Percentiles rank a stretch among this genome's conserved stretches.
Evolutionary conservation across 495 filamentous ascomycete genomes (phyloP).

Genomic region (Aspergillus carlsbadensis): DNA sequence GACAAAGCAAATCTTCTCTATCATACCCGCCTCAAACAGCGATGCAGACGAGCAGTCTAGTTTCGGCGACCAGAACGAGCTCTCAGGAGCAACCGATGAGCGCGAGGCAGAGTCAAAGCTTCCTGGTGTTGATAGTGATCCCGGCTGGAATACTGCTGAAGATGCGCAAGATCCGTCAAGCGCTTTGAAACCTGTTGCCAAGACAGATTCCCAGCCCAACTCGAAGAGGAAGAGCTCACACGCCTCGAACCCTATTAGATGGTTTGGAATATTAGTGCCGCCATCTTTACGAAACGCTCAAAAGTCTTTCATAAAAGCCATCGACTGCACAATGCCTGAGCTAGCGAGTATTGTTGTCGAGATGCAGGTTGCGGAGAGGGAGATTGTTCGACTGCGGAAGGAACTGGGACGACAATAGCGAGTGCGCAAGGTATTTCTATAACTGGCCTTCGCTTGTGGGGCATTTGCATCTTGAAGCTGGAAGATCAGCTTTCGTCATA

Average conservation of each 20-base stretch:
- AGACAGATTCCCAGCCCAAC: slow-evolving; percentile 14
- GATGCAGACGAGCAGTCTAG: slow-evolving; percentile 14
- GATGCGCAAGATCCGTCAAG: neutral
- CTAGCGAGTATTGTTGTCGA: slow-evolving; percentile 59
- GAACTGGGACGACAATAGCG: slow-evolving; percentile 17
- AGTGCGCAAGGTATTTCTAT: neutral
- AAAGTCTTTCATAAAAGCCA: slow-evolving; percentile 41
- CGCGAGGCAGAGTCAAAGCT: neutral
- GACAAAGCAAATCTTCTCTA: slow-evolving; percentile 16
- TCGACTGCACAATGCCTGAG: slow-evolving; percentile 33
- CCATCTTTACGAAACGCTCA: slow-evolving; percentile 60
- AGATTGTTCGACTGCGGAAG: slow-evolving; percentile 58
- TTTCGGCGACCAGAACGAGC: slow-evolving; percentile 7
- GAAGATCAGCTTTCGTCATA: neutral
- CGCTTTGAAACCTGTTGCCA: neutral
- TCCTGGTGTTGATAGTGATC: neutral
- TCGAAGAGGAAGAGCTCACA: slow-evolving; percentile 24
- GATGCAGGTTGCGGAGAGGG: slow-evolving; percentile 64
- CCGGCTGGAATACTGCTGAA: neutral
- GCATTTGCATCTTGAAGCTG: neutral
- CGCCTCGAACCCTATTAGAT: slow-evolving; percentile 58
- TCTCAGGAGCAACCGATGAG: slow-evolving; percentile 5
- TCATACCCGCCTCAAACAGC: slow-evolving; percentile 6
- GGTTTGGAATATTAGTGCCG: slow-evolving; percentile 70
- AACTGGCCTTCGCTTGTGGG: neutral